Evolutionary conservation across 2,329 filamentous ascomycete genomes (phyloP).

Genomic region (Colletotrichum sp.): DNA sequence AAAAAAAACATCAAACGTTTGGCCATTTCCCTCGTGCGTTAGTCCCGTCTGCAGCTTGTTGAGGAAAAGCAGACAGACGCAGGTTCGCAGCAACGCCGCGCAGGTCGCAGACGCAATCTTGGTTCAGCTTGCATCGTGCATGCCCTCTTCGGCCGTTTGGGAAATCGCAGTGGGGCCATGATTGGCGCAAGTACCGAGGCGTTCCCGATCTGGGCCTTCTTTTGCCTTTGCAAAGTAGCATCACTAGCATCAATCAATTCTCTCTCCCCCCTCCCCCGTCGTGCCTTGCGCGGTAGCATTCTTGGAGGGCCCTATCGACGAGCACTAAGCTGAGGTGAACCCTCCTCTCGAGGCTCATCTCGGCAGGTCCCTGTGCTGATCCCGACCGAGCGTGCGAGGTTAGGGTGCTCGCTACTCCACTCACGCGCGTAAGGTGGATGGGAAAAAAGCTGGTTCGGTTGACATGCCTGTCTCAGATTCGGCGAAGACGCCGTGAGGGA

Average conservation of each 20-base stretch:
- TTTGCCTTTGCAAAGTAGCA: neutral
- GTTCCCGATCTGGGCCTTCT: neutral
- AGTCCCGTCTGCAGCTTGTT: neutral
- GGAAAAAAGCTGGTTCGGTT: neutral
- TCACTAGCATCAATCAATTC: neutral
- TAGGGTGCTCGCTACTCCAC: neutral
- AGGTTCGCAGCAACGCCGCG: neutral
- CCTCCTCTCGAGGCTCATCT: neutral
- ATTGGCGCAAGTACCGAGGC: neutral
- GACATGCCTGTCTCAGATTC: slow-evolving; percentile 4
- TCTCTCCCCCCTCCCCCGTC: neutral
- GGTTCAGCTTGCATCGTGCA: neutral
- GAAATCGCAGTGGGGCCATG: neutral
- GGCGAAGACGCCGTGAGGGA: neutral
- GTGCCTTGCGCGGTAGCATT: neutral
- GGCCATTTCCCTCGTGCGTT: neutral
- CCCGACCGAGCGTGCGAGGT: neutral
- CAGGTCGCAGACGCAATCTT: neutral
- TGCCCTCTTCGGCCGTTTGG: neutral
- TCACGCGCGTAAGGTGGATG: neutral
- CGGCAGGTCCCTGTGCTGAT: neutral
- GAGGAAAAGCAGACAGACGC: neutral
- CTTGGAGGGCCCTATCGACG: neutral
- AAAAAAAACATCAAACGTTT: neutral
- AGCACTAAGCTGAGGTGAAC: neutral